Conservation (phyloP, 108 stramenopile genomes). For the Fragilaria radians region DNA sequence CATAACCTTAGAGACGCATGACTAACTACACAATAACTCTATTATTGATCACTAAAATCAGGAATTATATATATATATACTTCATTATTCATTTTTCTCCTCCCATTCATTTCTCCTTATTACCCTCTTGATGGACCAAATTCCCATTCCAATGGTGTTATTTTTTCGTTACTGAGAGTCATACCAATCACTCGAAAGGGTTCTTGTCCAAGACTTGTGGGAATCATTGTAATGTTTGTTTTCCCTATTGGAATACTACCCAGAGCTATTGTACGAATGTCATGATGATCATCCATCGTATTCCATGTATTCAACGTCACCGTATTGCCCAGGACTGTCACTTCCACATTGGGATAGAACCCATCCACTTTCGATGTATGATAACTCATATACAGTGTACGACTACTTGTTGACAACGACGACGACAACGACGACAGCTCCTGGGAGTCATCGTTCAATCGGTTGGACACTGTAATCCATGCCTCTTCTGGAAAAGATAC, state of each 20-base stretch:
- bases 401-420: too few species aligned
- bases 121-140: not conserved
- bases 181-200: not conserved
- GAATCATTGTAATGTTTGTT: not conserved
- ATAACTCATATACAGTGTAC: not conserved
- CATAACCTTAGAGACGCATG: too few species aligned
- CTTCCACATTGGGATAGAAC: not conserved
- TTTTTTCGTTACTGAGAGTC: not conserved
- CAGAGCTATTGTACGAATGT: not conserved
- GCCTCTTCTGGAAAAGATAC: too few species aligned
- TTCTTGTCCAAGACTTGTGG: not conserved
- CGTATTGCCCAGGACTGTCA: not conserved
- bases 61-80: too few species aligned
- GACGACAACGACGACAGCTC: too few species aligned
- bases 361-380: not conserved
- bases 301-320: not conserved
- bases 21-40: too few species aligned
- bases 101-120: too few species aligned
- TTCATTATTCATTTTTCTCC: too few species aligned
- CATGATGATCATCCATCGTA: not conserved
- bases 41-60: too few species aligned
- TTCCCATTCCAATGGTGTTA: constrained; percentile 9
- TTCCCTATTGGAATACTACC: not conserved
- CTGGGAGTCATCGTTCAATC: not conserved
- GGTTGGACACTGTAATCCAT: not conserved